Percentiles rank a stretch among this genome's conserved stretches.
Evolutionary conservation across 768 basidiomycete species (phyloP).

Genomic region (Pulveroboletus sp.): DNA sequence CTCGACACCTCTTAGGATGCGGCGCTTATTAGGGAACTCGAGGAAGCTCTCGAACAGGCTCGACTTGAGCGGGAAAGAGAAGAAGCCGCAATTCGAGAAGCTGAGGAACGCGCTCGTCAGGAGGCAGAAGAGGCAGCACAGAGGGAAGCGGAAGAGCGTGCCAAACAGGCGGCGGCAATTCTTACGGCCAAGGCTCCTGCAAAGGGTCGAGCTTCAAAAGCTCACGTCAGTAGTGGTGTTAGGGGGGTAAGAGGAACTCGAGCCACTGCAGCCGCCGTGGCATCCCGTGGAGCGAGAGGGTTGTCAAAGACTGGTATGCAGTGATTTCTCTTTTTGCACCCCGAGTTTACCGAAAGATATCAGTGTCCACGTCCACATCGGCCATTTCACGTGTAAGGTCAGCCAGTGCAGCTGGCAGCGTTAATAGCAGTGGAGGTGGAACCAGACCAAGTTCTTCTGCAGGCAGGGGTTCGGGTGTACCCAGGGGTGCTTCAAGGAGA

Average conservation of each 20-base stretch:
- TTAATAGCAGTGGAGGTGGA: conserved; percentile 15
- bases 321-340: neutral
- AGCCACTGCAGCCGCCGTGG: conserved; percentile 47
- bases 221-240: conserved; percentile 48
- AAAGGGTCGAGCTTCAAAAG: conserved; percentile 41
- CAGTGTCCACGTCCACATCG: conserved; percentile 16
- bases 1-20: conserved; percentile 48
- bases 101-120: conserved; percentile 31
- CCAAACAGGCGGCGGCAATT: conserved; percentile 41
- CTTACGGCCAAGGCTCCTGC: conserved; percentile 20
- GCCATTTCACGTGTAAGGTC: conserved; percentile 21
- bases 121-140: conserved; percentile 33
- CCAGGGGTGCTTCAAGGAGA: conserved; percentile 24
- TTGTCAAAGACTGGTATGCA: conserved; percentile 35
- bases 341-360: conserved; percentile 1
- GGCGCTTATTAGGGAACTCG: conserved; percentile 41
- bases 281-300: conserved; percentile 43
- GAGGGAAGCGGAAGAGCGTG: conserved; percentile 45
- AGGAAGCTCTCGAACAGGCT: conserved; percentile 26
- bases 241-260: conserved; percentile 71
- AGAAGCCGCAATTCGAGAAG: conserved; percentile 37
- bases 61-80: conserved; percentile 35
- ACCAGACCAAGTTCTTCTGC: conserved; percentile 21
- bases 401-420: conserved; percentile 25
- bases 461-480: conserved; percentile 23